Percentiles rank a stretch among this genome's conserved stretches.
Evolutionary conservation across 768 basidiomycete genomes (phyloP).

Genomic region (Suillus americanus): DNA sequence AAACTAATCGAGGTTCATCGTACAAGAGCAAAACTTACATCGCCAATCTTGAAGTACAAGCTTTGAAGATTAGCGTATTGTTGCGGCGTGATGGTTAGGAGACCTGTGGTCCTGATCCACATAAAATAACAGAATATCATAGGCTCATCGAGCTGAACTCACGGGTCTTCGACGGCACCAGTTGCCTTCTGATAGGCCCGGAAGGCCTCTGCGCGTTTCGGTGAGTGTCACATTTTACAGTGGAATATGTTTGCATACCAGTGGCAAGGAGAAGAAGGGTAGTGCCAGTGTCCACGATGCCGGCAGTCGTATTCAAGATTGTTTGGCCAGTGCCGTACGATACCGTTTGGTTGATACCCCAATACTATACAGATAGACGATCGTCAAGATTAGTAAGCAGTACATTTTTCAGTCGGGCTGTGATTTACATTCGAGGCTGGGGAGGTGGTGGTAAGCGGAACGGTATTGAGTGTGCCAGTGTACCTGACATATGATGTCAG

Average conservation of each 20-base stretch:
- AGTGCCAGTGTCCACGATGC: conserved; percentile 49
- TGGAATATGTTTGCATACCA: conserved; percentile 6
- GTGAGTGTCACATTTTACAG: neutral
- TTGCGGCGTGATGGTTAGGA: conserved; percentile 19
- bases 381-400: neutral
- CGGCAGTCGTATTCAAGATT: conserved; percentile 34
- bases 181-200: conserved; percentile 52
- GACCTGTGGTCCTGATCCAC: conserved; percentile 14
- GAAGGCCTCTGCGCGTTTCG: conserved; percentile 46
- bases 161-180: conserved; percentile 52
- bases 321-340: conserved; percentile 31
- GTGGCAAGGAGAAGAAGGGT: conserved; percentile 52
- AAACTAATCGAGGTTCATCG: neutral
- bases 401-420: neutral
- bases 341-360: conserved; percentile 40
- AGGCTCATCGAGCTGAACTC: conserved; percentile 13
- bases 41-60: conserved; percentile 25
- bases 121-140: neutral
- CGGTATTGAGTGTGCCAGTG: conserved; percentile 31
- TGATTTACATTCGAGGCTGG: conserved; percentile 34
- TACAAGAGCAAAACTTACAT: conserved; percentile 17
- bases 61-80: conserved; percentile 20
- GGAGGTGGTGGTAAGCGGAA: conserved; percentile 39
- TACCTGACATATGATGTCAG: conserved; percentile 15
- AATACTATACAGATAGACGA: conserved; percentile 28